Evolutionary conservation across 2,329 filamentous ascomycete species (phyloP), one percentile per base, ranked within the genome.

Genomic region (Sarocladiaceae sp.): DNA sequence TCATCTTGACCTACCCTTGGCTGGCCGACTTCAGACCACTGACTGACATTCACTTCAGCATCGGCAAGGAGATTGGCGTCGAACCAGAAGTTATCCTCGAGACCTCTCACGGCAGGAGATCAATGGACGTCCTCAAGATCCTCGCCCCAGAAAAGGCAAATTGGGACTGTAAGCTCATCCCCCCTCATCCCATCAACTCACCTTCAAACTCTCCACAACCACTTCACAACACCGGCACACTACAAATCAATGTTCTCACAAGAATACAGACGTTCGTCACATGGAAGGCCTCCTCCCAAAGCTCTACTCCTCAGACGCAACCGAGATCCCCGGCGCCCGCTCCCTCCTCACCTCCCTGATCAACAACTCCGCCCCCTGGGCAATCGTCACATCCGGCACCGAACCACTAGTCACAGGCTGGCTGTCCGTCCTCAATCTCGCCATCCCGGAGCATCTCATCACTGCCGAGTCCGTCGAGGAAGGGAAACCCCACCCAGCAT

Each of bases 31-130:
- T 33, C 8, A 33, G 15, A 33, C 29, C 29, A 33, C 29, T 33
- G 29, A 10, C 29, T 15, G 8, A 33, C 15, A 39, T 8, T n/a
- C 44, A 13, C n/a, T 33, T 23, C 62, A 90, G 87, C n/a, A 80
- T 92, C 58, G 92, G 88, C 48, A 78, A 80, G 10, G 89, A 96
- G 65, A 86, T 97, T 62, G 89, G 89, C 22, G 86, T 97, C 20
- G 83, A 90, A 58, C 88, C 90, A n/a, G 78, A 86, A 46, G 81
- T 87, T 42, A 97, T 99, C 61, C 79, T 97, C 23, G 80, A 90
- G 62, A 96, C 90, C 10, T 96, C 91, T 4, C 94, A 99, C 70
- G 94, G 94, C 56, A 83, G 93, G 54, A 78, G 94, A 54, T 90
- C 85, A 59, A 96, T 97, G 62, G 94, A 99, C 62, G 84, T 88